Base-by-base conservation (phyloP, 1,284 basidiomycete genomes). In the Neotropicomus parvogracilis region DNA sequence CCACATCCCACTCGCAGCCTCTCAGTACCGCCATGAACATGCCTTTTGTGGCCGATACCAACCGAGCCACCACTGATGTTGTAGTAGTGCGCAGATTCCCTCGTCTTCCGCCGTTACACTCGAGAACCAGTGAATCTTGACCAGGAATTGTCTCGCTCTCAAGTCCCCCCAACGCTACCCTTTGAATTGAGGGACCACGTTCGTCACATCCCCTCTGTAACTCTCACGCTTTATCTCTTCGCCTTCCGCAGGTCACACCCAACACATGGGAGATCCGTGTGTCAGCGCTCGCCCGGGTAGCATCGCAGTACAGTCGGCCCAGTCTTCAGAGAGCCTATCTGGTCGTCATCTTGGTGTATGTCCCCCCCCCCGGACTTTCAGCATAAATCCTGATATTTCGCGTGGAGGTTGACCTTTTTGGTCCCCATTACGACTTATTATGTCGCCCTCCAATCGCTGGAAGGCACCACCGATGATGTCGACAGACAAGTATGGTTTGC, bases 211-310 rank as follows among this genome's bases (percentile, higher is more conserved):
- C 14, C 36, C 40, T n/a, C 8, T n/a, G 14, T 37, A 6, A 10
- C 27, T 27, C 31, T 3, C n/a, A 11, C 17, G 40, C 47, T n/a
- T n/a, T n/a, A 36, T 20, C 39, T 26, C 21, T 0, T 35, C 36
- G 17, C 34, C 8, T 20, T 17, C 27, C 19, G 26, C 32, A 80
- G 78, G 67, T 79, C 49, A 62, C 70, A 5, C 62, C 67, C 3
- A 74, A 74, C 39, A 68, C 67, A 11, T 81, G 79, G 77, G 66
- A 66, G 31, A 58, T 60, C 13, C 71, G 79, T 35, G 49, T 78
- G 34, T 64, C 69, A 16, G 58, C 66, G 8, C 66, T 80, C 38
- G 62, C 66, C 9, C 62, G 62, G 17, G 59, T 72, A 20, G 68
- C 72, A 11, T 67, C 70, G 11, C 70, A 66, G 12, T 79, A 75